phyloP scores from a whole-genome alignment of 139 green algal species.

The Axilococcus clingmanii region DNA sequence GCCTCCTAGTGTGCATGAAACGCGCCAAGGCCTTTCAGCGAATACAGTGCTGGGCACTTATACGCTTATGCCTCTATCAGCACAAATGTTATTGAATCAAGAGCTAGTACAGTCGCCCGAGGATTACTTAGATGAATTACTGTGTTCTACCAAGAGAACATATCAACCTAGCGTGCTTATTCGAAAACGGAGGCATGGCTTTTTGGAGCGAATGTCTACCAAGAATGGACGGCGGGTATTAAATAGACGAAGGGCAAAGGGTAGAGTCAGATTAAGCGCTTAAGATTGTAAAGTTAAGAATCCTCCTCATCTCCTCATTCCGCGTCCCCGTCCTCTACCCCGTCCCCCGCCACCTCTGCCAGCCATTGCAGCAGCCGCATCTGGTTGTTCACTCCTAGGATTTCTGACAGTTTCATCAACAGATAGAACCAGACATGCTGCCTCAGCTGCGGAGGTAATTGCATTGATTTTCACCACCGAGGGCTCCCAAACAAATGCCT shows the following conservation, averaged over 20 bases:
- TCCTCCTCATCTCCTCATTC: constrained; percentile 41
- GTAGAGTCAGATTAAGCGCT: constrained; percentile 22
- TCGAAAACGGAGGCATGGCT: constrained; percentile 50
- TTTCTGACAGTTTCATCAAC: constrained; percentile 97
- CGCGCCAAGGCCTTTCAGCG: too few species aligned
- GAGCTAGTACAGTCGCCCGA: too few species aligned
- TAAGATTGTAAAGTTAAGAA: constrained; percentile 6
- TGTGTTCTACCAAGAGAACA: constrained; percentile 34
- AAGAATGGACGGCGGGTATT: constrained; percentile 26
- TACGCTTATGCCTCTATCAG: too few species aligned
- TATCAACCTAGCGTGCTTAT: constrained; percentile 45
- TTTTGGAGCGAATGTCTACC: constrained; percentile 28
- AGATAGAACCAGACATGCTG: constrained; percentile 89
- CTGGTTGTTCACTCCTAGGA: constrained; percentile 51
- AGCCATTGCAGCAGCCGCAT: constrained; percentile 8
- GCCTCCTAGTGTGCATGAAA: too few species aligned
- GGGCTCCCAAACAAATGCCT: constrained; percentile 94
- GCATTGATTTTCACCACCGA: constrained; percentile 91
- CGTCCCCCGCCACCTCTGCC: constrained; percentile 14
- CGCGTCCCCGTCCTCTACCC: constrained; percentile 26
- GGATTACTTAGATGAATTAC: not conserved
- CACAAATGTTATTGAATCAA: too few species aligned
- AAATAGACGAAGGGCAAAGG: constrained; percentile 11
- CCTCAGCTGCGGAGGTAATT: constrained; percentile 83
- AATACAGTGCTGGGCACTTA: too few species aligned